Percentiles rank a stretch among this genome's conserved stretches.
These are phyloP conservation scores for Saccharum hybrid DNA, from an alignment of 202 grass and related monocot species.

Conservation along the genomic window DNA sequence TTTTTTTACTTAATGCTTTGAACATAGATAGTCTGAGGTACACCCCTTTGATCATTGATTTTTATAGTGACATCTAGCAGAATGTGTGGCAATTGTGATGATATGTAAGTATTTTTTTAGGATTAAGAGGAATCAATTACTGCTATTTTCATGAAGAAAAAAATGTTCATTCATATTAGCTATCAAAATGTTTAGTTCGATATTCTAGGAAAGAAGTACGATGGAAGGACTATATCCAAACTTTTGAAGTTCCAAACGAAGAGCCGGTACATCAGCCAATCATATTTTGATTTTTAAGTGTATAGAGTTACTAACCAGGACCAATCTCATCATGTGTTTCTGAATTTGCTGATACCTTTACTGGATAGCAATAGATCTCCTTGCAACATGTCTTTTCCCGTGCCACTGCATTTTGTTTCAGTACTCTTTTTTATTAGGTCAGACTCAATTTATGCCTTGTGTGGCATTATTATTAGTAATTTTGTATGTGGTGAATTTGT, in stretches of 20 bases:
- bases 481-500: constrained; percentile 2
- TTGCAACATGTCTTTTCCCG: background rate
- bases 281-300: background rate
- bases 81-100: background rate
- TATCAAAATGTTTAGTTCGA: background rate
- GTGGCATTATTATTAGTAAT: background rate
- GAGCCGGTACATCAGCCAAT: background rate
- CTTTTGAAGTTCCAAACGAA: background rate
- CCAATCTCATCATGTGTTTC: background rate
- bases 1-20: background rate
- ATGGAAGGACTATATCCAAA: background rate
- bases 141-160: background rate
- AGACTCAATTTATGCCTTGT: background rate
- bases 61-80: background rate
- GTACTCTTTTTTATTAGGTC: background rate
- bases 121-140: background rate
- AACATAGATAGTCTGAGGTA: background rate
- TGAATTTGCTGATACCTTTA: constrained; percentile 26
- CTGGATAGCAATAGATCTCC: constrained; percentile 15
- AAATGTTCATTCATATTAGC: background rate
- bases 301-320: background rate
- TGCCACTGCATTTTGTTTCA: background rate
- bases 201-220: background rate
- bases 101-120: background rate
- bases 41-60: background rate